Base-by-base conservation (phyloP, 1,284 basidiomycete genomes). In the Erythrobasidium hasegawianum region DNA sequence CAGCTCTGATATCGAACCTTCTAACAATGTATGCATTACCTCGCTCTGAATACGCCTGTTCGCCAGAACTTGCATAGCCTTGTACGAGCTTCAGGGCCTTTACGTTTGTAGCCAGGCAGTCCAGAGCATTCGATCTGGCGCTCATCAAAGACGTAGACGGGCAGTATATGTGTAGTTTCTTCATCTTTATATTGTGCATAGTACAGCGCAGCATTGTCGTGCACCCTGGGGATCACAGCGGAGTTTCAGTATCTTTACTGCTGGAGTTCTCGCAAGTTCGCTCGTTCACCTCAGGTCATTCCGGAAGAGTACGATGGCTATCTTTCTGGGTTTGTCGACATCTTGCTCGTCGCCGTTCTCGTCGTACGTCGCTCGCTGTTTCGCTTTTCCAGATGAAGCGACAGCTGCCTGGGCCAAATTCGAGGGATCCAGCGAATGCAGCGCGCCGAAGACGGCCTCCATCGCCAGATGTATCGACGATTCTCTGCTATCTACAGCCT, bases 71-170 rank as follows among this genome's bases (percentile, higher is more conserved):
- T 75, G 27, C 77, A 80, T 26, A 81, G 71, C 16, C 79, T 72
- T 18, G 75, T 77, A 18, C 73, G 70, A 0, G 77, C 78, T 67
- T 77, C 75, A 8, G 74, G 74, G 10, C 77, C 73, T 64, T 76
- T 64, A 10, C 74, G 64, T 38, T 77, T 64, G 60, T 77, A 79
- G 1, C 75, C 77, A 1, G 80, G 76, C n/a, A 83, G 70, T 2
- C 77, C 79, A 9, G 78, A 78, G 18, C 82, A 75, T 68, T 83
- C 82, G 61, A 83, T 73, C 68, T 80, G 78, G 7, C 80, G 76
- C 59, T 82, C 80, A 69, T 83, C 81, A 59, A 83, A 81, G 62
- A 83, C 80, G 72, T 80, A 83, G 53, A 83, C 71, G 1, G 83
- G 83, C 2, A 84, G 74, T 60, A 83, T 77, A 62, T 82, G 78